phyloP scores from a whole-genome alignment of 2,329 filamentous ascomycete genomes.

The Fusarium sp. region DNA sequence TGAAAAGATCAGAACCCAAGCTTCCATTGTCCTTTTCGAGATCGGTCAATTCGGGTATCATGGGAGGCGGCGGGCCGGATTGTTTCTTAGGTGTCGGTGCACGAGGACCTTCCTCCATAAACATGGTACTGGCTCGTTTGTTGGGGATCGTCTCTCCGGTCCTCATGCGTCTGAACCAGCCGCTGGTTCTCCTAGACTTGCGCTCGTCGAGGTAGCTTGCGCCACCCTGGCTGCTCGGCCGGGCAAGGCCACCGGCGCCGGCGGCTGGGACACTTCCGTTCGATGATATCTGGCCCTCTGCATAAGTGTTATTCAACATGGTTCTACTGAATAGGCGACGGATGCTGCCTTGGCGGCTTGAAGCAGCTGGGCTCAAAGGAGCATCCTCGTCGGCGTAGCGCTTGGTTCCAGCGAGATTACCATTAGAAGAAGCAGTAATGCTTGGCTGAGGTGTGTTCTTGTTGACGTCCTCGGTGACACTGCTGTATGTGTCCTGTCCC shows the following conservation, averaged over 20 bases:
- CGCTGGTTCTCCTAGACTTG: conserved; percentile 66
- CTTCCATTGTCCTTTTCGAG: conserved; percentile 61
- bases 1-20: conserved; percentile 66
- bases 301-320: conserved; percentile 64
- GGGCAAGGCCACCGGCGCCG: conserved; percentile 38
- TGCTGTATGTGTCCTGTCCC: conserved; percentile 17
- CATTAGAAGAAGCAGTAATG: conserved; percentile 51
- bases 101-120: conserved; percentile 49
- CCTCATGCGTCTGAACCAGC: conserved; percentile 68
- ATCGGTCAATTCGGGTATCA: conserved; percentile 68
- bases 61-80: conserved; percentile 65
- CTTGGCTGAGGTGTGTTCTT: conserved; percentile 36
- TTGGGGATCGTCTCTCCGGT: conserved; percentile 48
- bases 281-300: conserved; percentile 58
- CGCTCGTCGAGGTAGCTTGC: conserved; percentile 62
- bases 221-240: conserved; percentile 63
- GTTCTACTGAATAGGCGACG: conserved; percentile 67
- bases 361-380: conserved; percentile 63
- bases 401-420: conserved; percentile 59
- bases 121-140: conserved; percentile 56
- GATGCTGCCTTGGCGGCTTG: conserved; percentile 65
- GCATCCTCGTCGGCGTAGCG: conserved; percentile 62
- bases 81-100: conserved; percentile 49
- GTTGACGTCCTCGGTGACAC: conserved; percentile 30
- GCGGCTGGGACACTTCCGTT: conserved; percentile 50